A percentile compares a stretch with the other conserved stretches of the same genome.
These are phyloP conservation scores for Trichoderma gracile DNA, from an alignment of 2,329 filamentous ascomycete species.

Conservation along the genomic window DNA sequence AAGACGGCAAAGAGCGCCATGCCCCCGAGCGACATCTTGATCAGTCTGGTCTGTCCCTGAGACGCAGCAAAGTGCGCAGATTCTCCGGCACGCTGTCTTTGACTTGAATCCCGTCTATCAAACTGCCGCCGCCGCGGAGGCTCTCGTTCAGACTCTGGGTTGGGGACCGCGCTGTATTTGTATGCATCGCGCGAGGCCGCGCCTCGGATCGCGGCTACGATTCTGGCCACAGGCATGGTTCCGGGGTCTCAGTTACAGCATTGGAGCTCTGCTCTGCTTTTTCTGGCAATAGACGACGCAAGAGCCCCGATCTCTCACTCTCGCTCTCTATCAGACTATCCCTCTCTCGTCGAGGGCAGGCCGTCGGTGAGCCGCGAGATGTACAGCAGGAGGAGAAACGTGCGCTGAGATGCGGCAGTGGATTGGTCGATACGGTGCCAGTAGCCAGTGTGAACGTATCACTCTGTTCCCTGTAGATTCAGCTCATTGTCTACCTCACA, in stretches of 20 bases:
- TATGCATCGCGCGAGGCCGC: constrained; percentile 30
- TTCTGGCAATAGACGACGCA: neutral
- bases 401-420: neutral
- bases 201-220: constrained; percentile 29
- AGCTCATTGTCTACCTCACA: neutral
- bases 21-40: constrained; percentile 28
- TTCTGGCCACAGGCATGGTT: constrained; percentile 19
- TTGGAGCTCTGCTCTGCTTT: neutral
- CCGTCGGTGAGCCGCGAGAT: neutral
- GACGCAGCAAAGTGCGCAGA: neutral
- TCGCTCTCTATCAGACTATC: too few species aligned
- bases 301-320: too few species aligned
- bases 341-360: too few species aligned
- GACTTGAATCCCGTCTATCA: neutral
- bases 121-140: neutral
- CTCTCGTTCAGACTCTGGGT: constrained; percentile 3
- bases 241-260: neutral
- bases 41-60: constrained; percentile 22
- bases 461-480: neutral
- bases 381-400: neutral
- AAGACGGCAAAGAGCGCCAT: constrained; percentile 29
- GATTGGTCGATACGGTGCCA: neutral
- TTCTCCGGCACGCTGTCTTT: neutral
- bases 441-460: neutral
- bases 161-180: constrained; percentile 36